Conservation (phyloP, 1,284 basidiomycete genomes). For the Sanghuangporus sanghuang region DNA sequence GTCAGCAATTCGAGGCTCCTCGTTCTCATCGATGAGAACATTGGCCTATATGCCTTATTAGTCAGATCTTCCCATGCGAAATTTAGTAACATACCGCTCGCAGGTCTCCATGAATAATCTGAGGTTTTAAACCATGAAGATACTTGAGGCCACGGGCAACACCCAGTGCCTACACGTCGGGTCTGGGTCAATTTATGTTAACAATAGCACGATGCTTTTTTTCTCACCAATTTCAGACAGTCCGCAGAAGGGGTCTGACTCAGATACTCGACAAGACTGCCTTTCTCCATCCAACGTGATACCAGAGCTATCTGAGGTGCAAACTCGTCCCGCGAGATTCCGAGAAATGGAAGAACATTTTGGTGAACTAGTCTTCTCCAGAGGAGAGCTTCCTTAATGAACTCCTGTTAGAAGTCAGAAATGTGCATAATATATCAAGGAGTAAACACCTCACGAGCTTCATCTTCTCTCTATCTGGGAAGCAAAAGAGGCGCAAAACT, state of each 20-base stretch:
- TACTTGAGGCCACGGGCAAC: slow-evolving; percentile 9
- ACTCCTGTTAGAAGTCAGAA: background rate
- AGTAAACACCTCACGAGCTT: background rate
- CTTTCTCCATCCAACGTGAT: slow-evolving; percentile 9
- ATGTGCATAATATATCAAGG: background rate
- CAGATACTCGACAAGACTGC: slow-evolving; percentile 1
- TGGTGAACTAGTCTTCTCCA: slow-evolving; percentile 7
- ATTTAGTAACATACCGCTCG: slow-evolving; percentile 1
- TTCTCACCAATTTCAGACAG: background rate
- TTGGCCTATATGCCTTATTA: background rate
- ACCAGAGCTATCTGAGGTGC: slow-evolving; percentile 6
- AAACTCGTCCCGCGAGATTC: background rate
- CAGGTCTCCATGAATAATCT: slow-evolving; percentile 11
- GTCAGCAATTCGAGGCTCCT: slow-evolving; percentile 4
- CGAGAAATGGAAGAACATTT: slow-evolving; percentile 13
- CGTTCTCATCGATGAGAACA: slow-evolving; percentile 5
- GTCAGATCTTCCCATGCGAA: background rate
- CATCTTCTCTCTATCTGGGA: background rate
- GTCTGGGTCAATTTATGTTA: background rate
- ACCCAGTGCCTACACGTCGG: background rate
- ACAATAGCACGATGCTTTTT: no score
- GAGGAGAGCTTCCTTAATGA: slow-evolving; percentile 10
- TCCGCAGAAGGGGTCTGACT: background rate
- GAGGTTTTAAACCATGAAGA: slow-evolving; percentile 1
- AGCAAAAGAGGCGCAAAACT: slow-evolving; percentile 5